phyloP scores from a whole-genome alignment of 2,329 filamentous ascomycete species.

The Monilinia aucupariae region DNA sequence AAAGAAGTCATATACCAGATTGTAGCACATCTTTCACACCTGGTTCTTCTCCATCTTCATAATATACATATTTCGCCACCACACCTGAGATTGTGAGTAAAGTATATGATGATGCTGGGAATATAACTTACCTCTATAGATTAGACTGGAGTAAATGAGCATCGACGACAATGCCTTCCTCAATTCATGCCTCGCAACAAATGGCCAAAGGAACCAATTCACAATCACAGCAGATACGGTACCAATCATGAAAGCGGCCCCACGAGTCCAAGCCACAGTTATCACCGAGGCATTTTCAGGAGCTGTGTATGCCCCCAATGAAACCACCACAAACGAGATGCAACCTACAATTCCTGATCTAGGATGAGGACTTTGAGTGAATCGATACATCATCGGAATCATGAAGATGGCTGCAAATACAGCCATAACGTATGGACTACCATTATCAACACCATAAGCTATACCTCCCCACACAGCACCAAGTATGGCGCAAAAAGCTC shows the following conservation, averaged over 20 bases:
- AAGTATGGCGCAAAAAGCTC: slow-evolving; percentile 45
- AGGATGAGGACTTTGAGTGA: slow-evolving; percentile 50
- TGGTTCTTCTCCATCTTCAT: slow-evolving; percentile 49
- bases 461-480: slow-evolving; percentile 52
- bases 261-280: slow-evolving; percentile 43
- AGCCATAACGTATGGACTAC: slow-evolving; percentile 51
- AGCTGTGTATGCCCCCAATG: slow-evolving; percentile 38
- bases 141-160: slow-evolving; percentile 53
- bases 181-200: slow-evolving; percentile 54
- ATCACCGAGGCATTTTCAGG: slow-evolving; percentile 35
- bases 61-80: slow-evolving; percentile 54
- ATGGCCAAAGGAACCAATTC: slow-evolving; percentile 58
- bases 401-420: slow-evolving; percentile 52
- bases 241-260: slow-evolving; percentile 48
- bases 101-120: neutral
- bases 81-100: slow-evolving; percentile 31
- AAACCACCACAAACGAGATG: slow-evolving; percentile 51
- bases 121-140: slow-evolving; percentile 41
- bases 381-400: slow-evolving; percentile 55
- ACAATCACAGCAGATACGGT: slow-evolving; percentile 49
- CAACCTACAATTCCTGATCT: slow-evolving; percentile 54
- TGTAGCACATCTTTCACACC: slow-evolving; percentile 45
- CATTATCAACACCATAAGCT: slow-evolving; percentile 45
- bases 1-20: slow-evolving; percentile 35
- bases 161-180: slow-evolving; percentile 50